Evolutionary conservation across 1,284 basidiomycete genomes (phyloP), one percentile per base, ranked within the genome.

Genomic region (Macrocystidia cucumis): DNA sequence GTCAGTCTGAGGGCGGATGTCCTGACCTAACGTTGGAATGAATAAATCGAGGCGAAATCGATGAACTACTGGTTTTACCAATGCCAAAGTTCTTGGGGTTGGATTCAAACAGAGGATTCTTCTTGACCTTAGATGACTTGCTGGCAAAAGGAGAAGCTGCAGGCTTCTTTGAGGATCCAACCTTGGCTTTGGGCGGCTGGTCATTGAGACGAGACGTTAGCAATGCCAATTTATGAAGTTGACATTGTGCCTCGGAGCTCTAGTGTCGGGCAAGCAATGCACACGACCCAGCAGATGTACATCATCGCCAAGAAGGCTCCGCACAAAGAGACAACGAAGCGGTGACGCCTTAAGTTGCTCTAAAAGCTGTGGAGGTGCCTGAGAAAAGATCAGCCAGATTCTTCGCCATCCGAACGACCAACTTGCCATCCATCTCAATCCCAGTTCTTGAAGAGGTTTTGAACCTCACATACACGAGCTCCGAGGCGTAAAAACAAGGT

Each of bases 71-170:
- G 12, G 2, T 67, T 81, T 19, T 52, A 93, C 92, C 95, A 47
- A 98, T 93, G 60, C 91, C 91, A 61, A 96, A 98, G 74, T 91
- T 92, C 63, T 85, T 87, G 52, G 91, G 78, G 46, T 63, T 72
- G 47, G 91, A 66, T 75, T 97, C 92, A 62, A 98, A 96, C 55
- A 98, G 82, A 57, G 95, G 91, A 76, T 98, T 97, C 73, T 93
- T 92, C 58, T 80, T 75, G 38, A 72, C 59, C 70, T 91, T 90
- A 49, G 72, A 58, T 41, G 72, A 54, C 68, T 89, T 89, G 67
- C 69, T 76, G 48, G 77, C 76, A 54, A 79, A 79, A 50, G 74
- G 79, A 22, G 85, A 83, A 19, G 83, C 80, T 43, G 80, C 70
- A 46, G 80, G 80, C 68, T 85, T 88, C 69, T 83, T 88, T 46